These are phyloP conservation scores for Brasilioporus rufonigricans DNA, from an alignment of 768 basidiomycete genomes.

Conservation along the genomic window DNA sequence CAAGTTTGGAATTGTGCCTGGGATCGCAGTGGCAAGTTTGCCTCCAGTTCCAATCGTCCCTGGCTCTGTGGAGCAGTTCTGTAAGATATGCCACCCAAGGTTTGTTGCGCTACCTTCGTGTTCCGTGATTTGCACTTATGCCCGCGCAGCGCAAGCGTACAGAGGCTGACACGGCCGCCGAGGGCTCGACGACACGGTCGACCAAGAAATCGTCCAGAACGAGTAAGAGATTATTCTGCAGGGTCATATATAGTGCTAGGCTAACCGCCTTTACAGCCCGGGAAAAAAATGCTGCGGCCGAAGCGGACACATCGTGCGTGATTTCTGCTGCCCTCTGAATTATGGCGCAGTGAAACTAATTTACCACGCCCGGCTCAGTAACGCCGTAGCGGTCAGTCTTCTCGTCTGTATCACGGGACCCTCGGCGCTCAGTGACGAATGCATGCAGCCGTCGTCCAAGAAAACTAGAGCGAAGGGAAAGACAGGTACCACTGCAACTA, in stretches of 20 bases:
- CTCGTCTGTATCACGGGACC: not conserved
- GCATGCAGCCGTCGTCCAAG: constrained; percentile 36
- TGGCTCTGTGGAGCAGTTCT: not conserved
- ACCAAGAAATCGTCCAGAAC: constrained; percentile 46
- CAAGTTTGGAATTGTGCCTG: constrained; percentile 6
- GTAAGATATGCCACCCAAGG: constrained; percentile 38
- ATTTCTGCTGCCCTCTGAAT: not conserved
- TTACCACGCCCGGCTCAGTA: constrained; percentile 19
- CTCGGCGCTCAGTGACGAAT: constrained; percentile 2
- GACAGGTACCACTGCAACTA: constrained; percentile 15
- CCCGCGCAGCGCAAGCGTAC: constrained; percentile 56
- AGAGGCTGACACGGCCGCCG: constrained; percentile 34
- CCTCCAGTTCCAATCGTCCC: not conserved
- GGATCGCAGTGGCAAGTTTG: not conserved
- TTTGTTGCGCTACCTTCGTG: constrained; percentile 7
- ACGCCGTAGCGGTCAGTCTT: constrained; percentile 26
- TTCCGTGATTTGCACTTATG: constrained; percentile 17
- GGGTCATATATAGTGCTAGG: constrained; percentile 7
- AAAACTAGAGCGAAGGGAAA: constrained; percentile 36
- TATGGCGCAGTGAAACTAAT: not conserved
- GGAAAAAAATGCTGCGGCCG: constrained; percentile 10
- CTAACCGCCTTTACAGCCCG: constrained; percentile 14
- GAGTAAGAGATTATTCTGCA: constrained; percentile 21
- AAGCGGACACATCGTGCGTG: constrained; percentile 26
- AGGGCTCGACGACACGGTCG: constrained; percentile 39